These are phyloP conservation scores for Diplodia corticola DNA, from an alignment of 2,329 filamentous ascomycete species.

Conservation along the genomic window DNA sequence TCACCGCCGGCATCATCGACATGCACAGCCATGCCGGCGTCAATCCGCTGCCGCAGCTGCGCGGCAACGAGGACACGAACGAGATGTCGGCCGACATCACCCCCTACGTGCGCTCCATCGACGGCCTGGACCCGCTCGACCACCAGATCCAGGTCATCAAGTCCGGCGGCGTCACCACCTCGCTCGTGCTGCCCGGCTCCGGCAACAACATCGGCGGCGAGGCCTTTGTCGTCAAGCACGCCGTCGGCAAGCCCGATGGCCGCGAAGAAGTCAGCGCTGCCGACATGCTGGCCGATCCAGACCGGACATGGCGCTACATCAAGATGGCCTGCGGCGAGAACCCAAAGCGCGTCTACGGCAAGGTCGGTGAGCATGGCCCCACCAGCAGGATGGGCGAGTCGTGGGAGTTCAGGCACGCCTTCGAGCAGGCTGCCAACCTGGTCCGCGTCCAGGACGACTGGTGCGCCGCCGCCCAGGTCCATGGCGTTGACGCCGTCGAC, in stretches of 20 bases:
- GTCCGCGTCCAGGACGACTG: conserved; percentile 66
- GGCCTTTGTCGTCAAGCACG: conserved; percentile 68
- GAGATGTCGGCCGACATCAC: conserved; percentile 66
- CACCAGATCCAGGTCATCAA: conserved; percentile 69
- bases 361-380: conserved; percentile 55
- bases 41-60: conserved; percentile 56
- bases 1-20: conserved; percentile 69
- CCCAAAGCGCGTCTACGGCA: conserved; percentile 62
- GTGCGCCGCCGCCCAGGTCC: conserved; percentile 58
- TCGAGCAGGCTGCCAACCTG: conserved; percentile 61
- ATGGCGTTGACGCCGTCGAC: conserved; percentile 54
- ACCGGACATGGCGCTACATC: conserved; percentile 67
- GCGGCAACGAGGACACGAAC: conserved; percentile 61
- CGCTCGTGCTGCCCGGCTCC: conserved; percentile 65
- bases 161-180: conserved; percentile 70
- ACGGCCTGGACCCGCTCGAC: conserved; percentile 64
- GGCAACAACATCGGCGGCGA: conserved; percentile 75
- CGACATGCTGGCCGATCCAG: conserved; percentile 67
- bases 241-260: conserved; percentile 61
- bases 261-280: conserved; percentile 63
- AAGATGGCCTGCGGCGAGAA: conserved; percentile 78
- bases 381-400: conserved; percentile 67
- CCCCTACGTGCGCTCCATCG: conserved; percentile 67
- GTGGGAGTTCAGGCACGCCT: conserved; percentile 67
- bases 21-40: conserved; percentile 71